Evolutionary conservation across 805 yeast species (phyloP), one percentile per base, ranked within the genome.

Genomic region (Kockiozyma suomiensis): DNA sequence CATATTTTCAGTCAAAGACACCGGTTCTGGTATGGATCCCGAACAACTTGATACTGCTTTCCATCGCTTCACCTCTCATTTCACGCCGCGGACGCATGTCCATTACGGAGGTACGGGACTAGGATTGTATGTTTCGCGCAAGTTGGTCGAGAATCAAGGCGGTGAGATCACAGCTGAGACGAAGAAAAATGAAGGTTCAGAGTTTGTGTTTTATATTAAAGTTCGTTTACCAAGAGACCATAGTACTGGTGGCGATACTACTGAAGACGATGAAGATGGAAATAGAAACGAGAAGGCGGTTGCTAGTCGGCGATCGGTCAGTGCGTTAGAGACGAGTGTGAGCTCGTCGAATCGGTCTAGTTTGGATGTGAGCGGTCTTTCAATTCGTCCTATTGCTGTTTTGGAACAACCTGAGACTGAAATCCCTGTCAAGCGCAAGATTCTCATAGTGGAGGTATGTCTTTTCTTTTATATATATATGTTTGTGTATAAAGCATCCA

Each of bases 31-130:
- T 59, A 92, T 93, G 59, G 96, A 88, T 42, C 84, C 86, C 12
- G 84, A 86, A 1, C 75, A 91, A 57, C 97, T 89, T 68, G 84
- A 85, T 45, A 84, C 87, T 62, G 96, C 94, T 0, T 93, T 93
- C 73, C 97, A 93, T 68, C 97, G 98, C 1, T 93, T 93, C 77
- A 92, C 93, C 17, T 98, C 94, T 74, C 98, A 98, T 56, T 98
- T 93, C 70, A 96, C 91, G 72, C 90, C 97, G 0, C 78, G 90
- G 30, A 88, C 96, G 7, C 80, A 96, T 41, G 66, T 49, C 69
- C 89, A 92, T 58, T 86, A 88, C 70, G 97, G 98, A 59, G 99
- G 98, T 65, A 92, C 97, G 0, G 99, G 99, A 1, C 78, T 94
- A 50, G 99, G 99, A 0, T 80, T 94, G 46, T 82, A 85, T 1